phyloP scores from a whole-genome alignment of 495 filamentous ascomycete species.

The Neurospora terricola region DNA sequence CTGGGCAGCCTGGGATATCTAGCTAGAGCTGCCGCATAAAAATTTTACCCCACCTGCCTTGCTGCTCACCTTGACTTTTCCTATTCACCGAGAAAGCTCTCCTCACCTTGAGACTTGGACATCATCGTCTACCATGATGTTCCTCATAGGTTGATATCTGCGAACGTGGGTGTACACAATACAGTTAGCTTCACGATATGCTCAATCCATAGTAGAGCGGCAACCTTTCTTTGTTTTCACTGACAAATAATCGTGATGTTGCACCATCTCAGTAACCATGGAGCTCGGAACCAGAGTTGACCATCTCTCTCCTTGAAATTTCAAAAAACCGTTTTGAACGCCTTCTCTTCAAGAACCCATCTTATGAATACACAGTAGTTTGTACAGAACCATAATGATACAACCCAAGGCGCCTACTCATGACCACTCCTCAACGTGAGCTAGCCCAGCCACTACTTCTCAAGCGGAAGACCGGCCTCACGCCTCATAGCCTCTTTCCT shows the following conservation, averaged over 20 bases:
- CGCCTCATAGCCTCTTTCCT: slow-evolving; percentile 51
- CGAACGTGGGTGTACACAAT: not conserved
- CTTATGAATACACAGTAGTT: not conserved
- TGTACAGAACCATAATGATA: not conserved
- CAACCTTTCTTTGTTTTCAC: not conserved
- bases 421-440: not conserved
- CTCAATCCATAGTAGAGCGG: not conserved
- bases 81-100: not conserved
- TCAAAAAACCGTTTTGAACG: not conserved
- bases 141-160: not conserved
- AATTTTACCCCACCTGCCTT: slow-evolving; percentile 22
- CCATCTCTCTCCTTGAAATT: not conserved
- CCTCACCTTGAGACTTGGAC: not conserved
- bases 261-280: not conserved
- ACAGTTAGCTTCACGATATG: not conserved
- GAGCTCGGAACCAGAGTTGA: not conserved
- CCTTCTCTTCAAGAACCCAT: not conserved
- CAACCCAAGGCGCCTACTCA: not conserved
- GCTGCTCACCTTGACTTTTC: slow-evolving; percentile 5
- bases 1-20: not conserved
- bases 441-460: not conserved
- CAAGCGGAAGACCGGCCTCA: slow-evolving; percentile 27
- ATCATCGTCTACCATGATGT: not conserved
- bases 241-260: not conserved
- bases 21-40: not conserved